Evolutionary conservation across 2,329 filamentous ascomycete genomes (phyloP).

Genomic region (Nemania sp.): DNA sequence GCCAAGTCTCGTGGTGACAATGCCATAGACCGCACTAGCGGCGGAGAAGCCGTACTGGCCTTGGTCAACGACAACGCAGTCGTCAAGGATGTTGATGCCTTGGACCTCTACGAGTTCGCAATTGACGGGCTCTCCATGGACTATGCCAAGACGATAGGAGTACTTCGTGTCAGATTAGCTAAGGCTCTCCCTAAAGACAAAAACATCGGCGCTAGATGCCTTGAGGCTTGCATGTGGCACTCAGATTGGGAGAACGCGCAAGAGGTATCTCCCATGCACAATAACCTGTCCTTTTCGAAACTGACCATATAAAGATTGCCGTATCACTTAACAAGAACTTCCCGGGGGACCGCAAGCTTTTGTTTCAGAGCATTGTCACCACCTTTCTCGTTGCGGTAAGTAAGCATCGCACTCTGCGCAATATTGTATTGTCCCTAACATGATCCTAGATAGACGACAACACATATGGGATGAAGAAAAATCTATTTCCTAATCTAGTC

Average conservation of each 20-base stretch:
- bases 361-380: constrained; percentile 68
- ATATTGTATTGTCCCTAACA: constrained; percentile 23
- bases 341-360: constrained; percentile 59
- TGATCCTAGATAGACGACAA: constrained; percentile 33
- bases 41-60: constrained; percentile 59
- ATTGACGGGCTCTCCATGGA: constrained; percentile 57
- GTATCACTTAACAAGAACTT: constrained; percentile 65
- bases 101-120: constrained; percentile 69
- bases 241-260: constrained; percentile 69
- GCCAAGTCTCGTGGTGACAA: constrained; percentile 67
- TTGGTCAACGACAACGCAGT: constrained; percentile 60
- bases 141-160: constrained; percentile 62
- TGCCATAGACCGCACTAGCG: constrained; percentile 59
- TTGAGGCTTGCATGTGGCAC: constrained; percentile 65
- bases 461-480: constrained; percentile 61
- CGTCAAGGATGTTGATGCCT: constrained; percentile 62
- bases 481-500: constrained; percentile 64
- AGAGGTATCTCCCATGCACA: constrained; percentile 56
- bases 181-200: constrained; percentile 65
- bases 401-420: constrained; percentile 44
- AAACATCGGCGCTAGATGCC: constrained; percentile 56
- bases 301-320: constrained; percentile 59
- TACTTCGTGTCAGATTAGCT: constrained; percentile 62
- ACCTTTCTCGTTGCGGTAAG: constrained; percentile 67
- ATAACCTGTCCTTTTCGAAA: constrained; percentile 11